Conservation (phyloP, 257 asterid species). For the Datura wrightii region DNA sequence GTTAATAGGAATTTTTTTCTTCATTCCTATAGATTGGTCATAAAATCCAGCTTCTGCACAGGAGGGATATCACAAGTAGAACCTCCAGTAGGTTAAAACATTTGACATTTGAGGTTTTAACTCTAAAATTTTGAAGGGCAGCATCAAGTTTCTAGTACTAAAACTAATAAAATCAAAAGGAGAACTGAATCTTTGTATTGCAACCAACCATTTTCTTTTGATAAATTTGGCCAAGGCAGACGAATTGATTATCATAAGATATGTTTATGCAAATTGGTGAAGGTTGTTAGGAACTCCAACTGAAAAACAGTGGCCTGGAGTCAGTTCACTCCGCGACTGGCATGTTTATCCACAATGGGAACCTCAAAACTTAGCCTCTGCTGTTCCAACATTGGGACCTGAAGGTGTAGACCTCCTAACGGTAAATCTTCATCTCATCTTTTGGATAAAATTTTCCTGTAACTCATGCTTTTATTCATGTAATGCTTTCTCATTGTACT, state of each 20-base stretch:
- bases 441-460: background rate
- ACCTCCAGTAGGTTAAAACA: background rate
- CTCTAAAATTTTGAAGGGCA: background rate
- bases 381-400: conserved; percentile 79
- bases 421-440: conserved; percentile 44
- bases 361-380: conserved; percentile 74
- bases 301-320: conserved; percentile 92
- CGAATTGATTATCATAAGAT: background rate
- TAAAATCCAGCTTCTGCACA: background rate
- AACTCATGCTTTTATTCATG: background rate
- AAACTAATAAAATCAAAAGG: background rate
- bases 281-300: conserved; percentile 95
- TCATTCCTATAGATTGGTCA: background rate
- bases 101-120: background rate
- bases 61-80: background rate
- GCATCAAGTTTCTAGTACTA: background rate
- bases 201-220: background rate
- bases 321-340: conserved; percentile 81
- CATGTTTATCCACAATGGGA: conserved; percentile 97
- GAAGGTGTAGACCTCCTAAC: conserved; percentile 89
- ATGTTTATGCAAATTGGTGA: background rate
- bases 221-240: background rate
- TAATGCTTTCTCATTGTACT: background rate
- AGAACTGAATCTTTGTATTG: background rate
- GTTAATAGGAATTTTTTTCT: background rate